Base-by-base conservation (phyloP, 2,329 filamentous ascomycete species). In the Calonectria honghensis region DNA sequence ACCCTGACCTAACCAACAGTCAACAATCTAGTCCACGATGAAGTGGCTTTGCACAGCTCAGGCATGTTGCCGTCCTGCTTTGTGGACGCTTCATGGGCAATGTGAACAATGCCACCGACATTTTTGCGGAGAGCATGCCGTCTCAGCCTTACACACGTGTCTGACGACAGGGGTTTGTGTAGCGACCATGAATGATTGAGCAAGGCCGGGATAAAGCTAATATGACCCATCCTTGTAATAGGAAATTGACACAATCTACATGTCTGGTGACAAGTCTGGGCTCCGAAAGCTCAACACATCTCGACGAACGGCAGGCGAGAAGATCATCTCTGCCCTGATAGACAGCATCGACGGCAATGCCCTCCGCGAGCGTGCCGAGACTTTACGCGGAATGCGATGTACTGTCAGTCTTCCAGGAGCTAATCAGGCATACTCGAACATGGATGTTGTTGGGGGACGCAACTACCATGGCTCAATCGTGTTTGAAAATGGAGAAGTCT, bases 301-400 rank as follows among this genome's bases (percentile, higher is more conserved):
- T 68, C 68, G 67, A 74, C 67, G 67, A 74, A 74, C 68, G 72
- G 72, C 68, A 74, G 72, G 72, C 68, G 67, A 74, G 72, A 74
- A 74, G 68, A 74, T 67, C 39, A 71, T 74, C 72, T 74, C 72
- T 71, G 72, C 72, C 72, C 68, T 74, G 67, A 71, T 74, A 71
- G 72, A 74, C 61, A 74, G 72, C 72, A 74, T 74, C 59, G 67
- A 74, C 67, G 39, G 72, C 67, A 59, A 74, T 74, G 67, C 72
- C 67, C 72, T 74, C 59, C 59, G 72, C 61, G 61, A 74, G 72
- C 72, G 68, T 71, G 72, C 68, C 61, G 59, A 71, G 72, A 67
- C 72, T 74, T 74, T 74, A 71, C 68, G 72, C 68, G 24, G 67
- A 71, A 74, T 74, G 61, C 68, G 63, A 68, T 74, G 45, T 48